Conservation (phyloP, 2,329 filamentous ascomycete genomes). For the Sclerotiophoma versabilis region DNA sequence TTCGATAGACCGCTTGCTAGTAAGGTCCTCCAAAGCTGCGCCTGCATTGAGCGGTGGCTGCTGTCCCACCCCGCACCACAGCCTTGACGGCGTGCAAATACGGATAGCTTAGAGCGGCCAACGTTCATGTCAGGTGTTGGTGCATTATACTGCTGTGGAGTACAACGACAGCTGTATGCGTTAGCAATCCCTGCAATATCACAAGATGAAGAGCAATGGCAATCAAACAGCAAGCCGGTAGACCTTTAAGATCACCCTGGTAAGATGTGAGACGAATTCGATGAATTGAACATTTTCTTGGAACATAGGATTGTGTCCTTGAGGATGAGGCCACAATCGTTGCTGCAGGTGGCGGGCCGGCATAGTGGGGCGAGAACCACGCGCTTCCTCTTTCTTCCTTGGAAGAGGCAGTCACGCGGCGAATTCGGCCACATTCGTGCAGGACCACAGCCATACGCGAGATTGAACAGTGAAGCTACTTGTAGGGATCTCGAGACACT, state of each 20-base stretch:
- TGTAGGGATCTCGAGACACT: slow-evolving; percentile 18
- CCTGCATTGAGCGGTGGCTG: slow-evolving; percentile 7
- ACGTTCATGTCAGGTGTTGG: neutral
- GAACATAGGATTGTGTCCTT: neutral
- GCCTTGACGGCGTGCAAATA: neutral
- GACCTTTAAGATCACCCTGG: neutral
- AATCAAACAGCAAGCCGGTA: neutral
- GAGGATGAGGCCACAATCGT: slow-evolving; percentile 13
- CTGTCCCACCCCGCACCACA: slow-evolving; percentile 8
- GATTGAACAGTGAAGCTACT: slow-evolving; percentile 10
- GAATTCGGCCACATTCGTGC: neutral
- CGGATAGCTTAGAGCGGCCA: slow-evolving; percentile 5
- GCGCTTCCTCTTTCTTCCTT: slow-evolving; percentile 2
- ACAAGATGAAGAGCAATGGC: neutral
- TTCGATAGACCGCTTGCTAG: slow-evolving; percentile 13
- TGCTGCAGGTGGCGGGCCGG: slow-evolving; percentile 18
- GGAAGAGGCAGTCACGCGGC: slow-evolving; percentile 17
- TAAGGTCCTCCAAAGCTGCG: slow-evolving; percentile 4
- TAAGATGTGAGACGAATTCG: neutral
- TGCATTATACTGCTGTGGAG: slow-evolving; percentile 14
- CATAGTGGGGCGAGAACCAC: slow-evolving; percentile 12
- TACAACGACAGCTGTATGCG: slow-evolving; percentile 2
- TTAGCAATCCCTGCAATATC: slow-evolving; percentile 1
- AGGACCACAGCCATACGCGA: slow-evolving; percentile 4
- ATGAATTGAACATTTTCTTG: neutral